Base-by-base conservation (phyloP, 2,329 filamentous ascomycete species). In the Cryphonectria japonica region DNA sequence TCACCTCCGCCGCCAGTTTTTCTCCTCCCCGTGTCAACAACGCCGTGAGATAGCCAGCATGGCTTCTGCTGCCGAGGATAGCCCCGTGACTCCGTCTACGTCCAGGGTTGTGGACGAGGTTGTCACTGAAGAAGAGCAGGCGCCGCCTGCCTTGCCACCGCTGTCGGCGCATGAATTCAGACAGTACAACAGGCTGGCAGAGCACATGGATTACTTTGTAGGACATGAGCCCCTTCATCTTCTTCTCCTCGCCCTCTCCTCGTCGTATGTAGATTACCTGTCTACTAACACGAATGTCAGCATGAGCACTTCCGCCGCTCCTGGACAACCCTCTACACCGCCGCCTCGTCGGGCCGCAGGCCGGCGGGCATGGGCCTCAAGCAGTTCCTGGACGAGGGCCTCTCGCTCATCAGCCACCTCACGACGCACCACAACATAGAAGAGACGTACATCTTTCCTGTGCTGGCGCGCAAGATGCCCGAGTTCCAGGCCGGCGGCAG, bases 391-490 rank as follows among this genome's bases (percentile, higher is more conserved):
- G 79, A 84, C 75, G 83, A 86, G 37, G 93, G 91, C 43, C 83
- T 93, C n/a, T 83, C 89, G 65, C 94, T 97, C 79, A 86, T 88
- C 75, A 85, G 86, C 22, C 87, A 92, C 71, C 88, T 97, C n/a
- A 87, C 88, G 13, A 81, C 88, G 70, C 94, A 97, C 82, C 95
- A 97, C 83, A 84, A 83, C 70, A 95, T 97, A 77, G 95, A 97
- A 80, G 94, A 98, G 80, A 82, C 84, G 41, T 88, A 94, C 79
- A 85, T 97, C 57, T 97, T 97, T 80, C 95, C 94, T 1, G 78
- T 91, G 0, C 86, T 97, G 1, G 93, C 92, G 16, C 84, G 83
- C 75, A 90, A 89, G 75, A 97, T 97, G 93, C 90, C 92, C 6
- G 91, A 92, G 74, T 97, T 97, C 78, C 83, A 70, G 70, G n/a